Conservation (phyloP, 1,284 basidiomycete genomes). For the Gymnopus androsaceus region DNA sequence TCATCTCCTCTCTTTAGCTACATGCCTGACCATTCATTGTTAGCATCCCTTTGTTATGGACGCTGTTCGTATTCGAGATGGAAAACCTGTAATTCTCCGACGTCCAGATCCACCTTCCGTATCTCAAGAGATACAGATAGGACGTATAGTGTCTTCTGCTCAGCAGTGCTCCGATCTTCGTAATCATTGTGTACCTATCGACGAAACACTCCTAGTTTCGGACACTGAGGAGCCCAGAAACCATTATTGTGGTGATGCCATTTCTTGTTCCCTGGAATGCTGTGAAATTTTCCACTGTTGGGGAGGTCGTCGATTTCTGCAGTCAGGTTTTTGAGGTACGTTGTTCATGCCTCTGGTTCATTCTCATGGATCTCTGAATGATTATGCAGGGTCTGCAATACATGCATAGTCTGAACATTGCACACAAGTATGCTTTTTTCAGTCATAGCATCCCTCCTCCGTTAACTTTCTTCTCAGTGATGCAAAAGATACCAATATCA, state of each 20-base stretch:
- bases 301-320: constrained; percentile 32
- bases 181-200: constrained; percentile 39
- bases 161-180: constrained; percentile 19
- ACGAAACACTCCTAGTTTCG: constrained; percentile 32
- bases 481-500: constrained; percentile 36
- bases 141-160: constrained; percentile 22
- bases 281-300: constrained; percentile 29
- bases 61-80: constrained; percentile 33
- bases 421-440: constrained; percentile 34
- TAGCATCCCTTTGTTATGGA: constrained; percentile 27
- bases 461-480: constrained; percentile 37
- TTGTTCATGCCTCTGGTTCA: too few species aligned
- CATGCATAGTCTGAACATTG: constrained; percentile 40
- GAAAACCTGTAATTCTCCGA: constrained; percentile 32
- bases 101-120: constrained; percentile 18
- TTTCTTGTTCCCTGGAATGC: constrained; percentile 11
- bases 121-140: constrained; percentile 21
- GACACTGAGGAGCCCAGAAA: constrained; percentile 16
- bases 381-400: constrained; percentile 44
- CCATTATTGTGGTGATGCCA: constrained; percentile 36
- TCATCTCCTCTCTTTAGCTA: neutral
- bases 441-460: too few species aligned
- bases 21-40: neutral
- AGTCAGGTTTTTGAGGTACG: constrained; percentile 34
- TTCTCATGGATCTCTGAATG: too few species aligned